Conservation (phyloP, 2,329 filamentous ascomycete species). For the Diplodia mutila region DNA sequence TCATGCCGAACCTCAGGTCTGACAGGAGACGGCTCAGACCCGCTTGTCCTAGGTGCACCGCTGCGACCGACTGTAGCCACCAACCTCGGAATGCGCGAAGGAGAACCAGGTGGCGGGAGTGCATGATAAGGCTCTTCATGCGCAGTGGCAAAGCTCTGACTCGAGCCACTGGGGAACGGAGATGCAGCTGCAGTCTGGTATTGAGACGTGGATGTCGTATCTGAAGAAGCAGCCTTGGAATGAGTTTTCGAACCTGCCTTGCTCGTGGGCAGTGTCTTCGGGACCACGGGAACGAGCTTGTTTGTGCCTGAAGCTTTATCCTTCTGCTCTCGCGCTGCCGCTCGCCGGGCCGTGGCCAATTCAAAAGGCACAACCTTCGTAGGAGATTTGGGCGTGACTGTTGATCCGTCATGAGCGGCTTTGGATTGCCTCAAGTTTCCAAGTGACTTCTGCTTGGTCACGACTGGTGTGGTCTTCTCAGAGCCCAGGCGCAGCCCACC, state of each 20-base stretch:
- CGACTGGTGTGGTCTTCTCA: background rate
- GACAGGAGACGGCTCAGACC: background rate
- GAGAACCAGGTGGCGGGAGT: background rate
- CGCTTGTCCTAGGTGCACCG: background rate
- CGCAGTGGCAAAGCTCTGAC: slow-evolving; percentile 1
- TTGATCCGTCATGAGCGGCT: background rate
- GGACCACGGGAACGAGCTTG: slow-evolving; percentile 2
- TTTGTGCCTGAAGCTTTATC: background rate
- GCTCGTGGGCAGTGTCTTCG: background rate
- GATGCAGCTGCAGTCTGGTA: background rate
- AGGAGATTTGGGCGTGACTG: slow-evolving; percentile 6
- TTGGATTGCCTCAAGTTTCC: background rate
- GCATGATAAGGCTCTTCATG: background rate
- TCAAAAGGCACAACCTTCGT: slow-evolving; percentile 12
- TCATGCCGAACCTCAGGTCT: background rate
- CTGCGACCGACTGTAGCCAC: background rate
- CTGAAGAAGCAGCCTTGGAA: background rate
- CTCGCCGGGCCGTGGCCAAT: slow-evolving; percentile 22
- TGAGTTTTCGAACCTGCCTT: background rate
- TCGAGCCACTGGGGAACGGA: slow-evolving; percentile 5
- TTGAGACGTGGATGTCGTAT: background rate
- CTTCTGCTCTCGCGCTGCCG: slow-evolving; percentile 17
- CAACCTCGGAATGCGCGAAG: slow-evolving; percentile 5
- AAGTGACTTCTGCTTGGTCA: background rate
- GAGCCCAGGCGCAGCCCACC: background rate